A percentile compares a stretch with the other conserved stretches of the same genome.
phyloP scores from a whole-genome alignment of 2,329 filamentous ascomycete species.

The Shiraia sp. region DNA sequence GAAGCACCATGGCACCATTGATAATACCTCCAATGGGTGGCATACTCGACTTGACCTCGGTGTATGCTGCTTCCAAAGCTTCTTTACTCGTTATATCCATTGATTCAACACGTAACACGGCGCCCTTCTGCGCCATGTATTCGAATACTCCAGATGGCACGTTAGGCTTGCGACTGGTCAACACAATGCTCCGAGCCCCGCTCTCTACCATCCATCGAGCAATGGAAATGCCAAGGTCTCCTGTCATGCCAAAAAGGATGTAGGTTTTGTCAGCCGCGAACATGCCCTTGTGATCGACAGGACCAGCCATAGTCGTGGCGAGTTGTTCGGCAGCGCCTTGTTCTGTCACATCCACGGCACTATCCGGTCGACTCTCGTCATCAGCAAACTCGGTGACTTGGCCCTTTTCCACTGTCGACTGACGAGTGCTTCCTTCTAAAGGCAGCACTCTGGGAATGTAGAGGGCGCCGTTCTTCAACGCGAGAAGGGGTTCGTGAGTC shows the following conservation, averaged over 20 bases:
- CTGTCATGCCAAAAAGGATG: slow-evolving; percentile 18
- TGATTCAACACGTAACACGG: slow-evolving; percentile 2
- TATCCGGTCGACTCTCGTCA: no score
- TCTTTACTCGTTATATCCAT: slow-evolving; percentile 10
- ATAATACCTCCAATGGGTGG: slow-evolving; percentile 21
- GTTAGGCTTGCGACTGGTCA: slow-evolving; percentile 48
- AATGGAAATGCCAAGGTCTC: slow-evolving; percentile 18
- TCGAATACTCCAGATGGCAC: slow-evolving; percentile 13
- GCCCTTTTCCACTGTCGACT: no score
- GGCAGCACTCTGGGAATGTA: slow-evolving; percentile 7
- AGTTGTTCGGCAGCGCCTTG: no score
- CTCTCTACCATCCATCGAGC: slow-evolving; percentile 20
- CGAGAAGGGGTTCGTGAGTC: slow-evolving; percentile 5
- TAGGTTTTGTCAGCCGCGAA: slow-evolving; percentile 16
- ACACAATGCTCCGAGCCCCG: slow-evolving; percentile 17
- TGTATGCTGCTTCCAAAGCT: not conserved
- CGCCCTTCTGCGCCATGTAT: slow-evolving; percentile 3
- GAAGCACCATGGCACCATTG: slow-evolving; percentile 21
- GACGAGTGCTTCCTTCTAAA: not conserved
- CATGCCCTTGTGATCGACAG: not conserved
- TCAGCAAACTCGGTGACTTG: not conserved
- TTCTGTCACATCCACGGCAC: no score
- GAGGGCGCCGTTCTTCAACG: slow-evolving; percentile 4
- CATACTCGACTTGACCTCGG: slow-evolving; percentile 3
- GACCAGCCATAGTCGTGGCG: not conserved